Percentiles rank a stretch among this genome's conserved stretches.
Evolutionary conservation across 2,329 filamentous ascomycete genomes (phyloP).

Genomic region (Nemania diffusa): DNA sequence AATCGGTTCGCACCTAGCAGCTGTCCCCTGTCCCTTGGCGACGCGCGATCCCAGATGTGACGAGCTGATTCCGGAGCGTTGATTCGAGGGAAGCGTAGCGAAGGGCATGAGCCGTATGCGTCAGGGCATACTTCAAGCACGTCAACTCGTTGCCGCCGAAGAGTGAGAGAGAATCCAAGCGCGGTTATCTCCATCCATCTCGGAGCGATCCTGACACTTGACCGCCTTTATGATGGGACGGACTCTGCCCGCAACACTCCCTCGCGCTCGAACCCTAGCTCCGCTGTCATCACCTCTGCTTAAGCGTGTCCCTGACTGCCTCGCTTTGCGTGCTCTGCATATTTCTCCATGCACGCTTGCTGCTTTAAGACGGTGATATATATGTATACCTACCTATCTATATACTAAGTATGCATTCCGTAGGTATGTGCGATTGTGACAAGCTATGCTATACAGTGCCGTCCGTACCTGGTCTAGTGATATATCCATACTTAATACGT

Average conservation of each 20-base stretch:
- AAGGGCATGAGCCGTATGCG: slow-evolving; percentile 37
- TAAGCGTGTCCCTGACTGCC: slow-evolving; percentile 15
- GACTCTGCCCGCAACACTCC: slow-evolving; percentile 32
- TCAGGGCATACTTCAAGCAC: slow-evolving; percentile 30
- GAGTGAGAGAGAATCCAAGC: slow-evolving; percentile 20
- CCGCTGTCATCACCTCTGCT: slow-evolving; percentile 22
- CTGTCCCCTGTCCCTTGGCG: slow-evolving; percentile 46
- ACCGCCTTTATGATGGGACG: slow-evolving; percentile 42
- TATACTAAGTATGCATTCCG: no score
- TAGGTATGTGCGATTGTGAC: slow-evolving; percentile 21
- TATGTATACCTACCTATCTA: no score
- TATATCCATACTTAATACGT: not conserved
- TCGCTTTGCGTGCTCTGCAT: slow-evolving; percentile 27
- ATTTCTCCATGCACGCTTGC: slow-evolving; percentile 25
- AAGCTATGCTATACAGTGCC: not conserved
- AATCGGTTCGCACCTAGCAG: slow-evolving; percentile 34
- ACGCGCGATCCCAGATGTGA: slow-evolving; percentile 50
- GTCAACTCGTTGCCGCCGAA: slow-evolving; percentile 42
- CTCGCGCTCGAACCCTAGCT: slow-evolving; percentile 28
- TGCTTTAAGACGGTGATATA: slow-evolving; percentile 27
- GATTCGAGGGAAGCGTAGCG: slow-evolving; percentile 44
- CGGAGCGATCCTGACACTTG: slow-evolving; percentile 36
- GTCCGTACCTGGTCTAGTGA: no score
- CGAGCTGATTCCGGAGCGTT: slow-evolving; percentile 40
- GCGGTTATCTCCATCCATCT: slow-evolving; percentile 9